Percentiles rank a stretch among this genome's conserved stretches.
Conservation (phyloP, 371 early-diverging fungal species). For the Mucor velutinosus region DNA sequence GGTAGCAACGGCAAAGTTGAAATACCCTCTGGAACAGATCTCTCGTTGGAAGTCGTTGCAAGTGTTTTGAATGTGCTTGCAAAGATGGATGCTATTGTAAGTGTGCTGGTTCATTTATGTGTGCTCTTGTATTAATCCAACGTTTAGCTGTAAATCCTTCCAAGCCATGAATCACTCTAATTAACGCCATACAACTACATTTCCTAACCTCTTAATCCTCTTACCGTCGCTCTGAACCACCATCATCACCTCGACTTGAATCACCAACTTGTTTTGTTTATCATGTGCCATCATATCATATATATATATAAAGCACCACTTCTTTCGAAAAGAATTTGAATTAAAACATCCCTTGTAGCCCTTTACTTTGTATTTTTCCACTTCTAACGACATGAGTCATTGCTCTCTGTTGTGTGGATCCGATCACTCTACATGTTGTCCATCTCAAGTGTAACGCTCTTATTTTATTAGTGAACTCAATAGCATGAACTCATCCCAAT, state of each 20-base stretch:
- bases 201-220: not conserved
- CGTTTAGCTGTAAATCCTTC: not conserved
- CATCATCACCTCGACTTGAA: not conserved
- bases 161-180: not conserved
- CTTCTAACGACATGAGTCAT: too few species aligned
- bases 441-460: too few species aligned
- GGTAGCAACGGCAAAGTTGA: conserved; percentile 63
- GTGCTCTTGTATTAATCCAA: not conserved
- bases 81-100: conserved; percentile 90
- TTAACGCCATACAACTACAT: conserved; percentile 1
- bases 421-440: too few species aligned
- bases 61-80: conserved; percentile 81
- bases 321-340: not conserved
- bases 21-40: conserved; percentile 54
- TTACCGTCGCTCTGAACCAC: not conserved
- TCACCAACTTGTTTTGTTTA: not conserved
- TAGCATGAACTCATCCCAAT: too few species aligned
- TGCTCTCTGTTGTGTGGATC: too few species aligned
- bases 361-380: too few species aligned
- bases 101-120: conserved; percentile 2
- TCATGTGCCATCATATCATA: not conserved
- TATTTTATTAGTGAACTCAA: too few species aligned
- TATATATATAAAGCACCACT: not conserved
- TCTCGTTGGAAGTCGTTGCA: conserved; percentile 72
- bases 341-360: not conserved